phyloP scores from a whole-genome alignment of 2,329 filamentous ascomycete species.

The Bipolaris sorokiniana region DNA sequence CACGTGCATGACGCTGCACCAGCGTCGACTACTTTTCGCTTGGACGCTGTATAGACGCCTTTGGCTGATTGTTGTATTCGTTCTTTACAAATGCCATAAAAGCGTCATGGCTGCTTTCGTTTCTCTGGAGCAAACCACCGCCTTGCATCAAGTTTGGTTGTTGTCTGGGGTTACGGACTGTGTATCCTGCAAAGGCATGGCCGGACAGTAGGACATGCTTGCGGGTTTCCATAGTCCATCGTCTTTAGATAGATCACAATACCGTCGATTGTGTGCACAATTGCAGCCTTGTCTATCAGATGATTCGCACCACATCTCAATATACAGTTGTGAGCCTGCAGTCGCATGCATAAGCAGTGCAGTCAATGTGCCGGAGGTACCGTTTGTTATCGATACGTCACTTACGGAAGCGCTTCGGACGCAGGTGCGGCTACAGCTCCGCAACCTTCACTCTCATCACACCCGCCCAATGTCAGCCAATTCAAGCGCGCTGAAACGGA shows the following conservation, averaged over 20 bases:
- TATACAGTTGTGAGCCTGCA: not conserved
- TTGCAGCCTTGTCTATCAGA: not conserved
- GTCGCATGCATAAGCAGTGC: not conserved
- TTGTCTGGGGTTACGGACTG: not conserved
- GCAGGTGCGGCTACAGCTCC: constrained; percentile 35
- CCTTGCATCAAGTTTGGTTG: not conserved
- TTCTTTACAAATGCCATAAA: not conserved
- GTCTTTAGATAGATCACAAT: too few relatives aligned
- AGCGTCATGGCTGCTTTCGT: not conserved
- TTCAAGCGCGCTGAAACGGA: constrained; percentile 44
- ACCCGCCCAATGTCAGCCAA: constrained; percentile 43
- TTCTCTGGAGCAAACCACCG: not conserved
- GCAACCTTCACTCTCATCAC: constrained; percentile 17
- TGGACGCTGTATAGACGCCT: not conserved
- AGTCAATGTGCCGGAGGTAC: not conserved
- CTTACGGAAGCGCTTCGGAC: constrained; percentile 25
- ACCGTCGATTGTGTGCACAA: not conserved
- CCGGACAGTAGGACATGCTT: not conserved
- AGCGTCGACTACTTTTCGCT: constrained; percentile 6
- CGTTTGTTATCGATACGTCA: constrained; percentile 22
- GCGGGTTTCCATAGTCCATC: not conserved
- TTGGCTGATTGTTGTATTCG: not conserved
- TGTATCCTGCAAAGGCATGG: not conserved
- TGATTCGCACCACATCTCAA: not conserved
- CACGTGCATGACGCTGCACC: constrained; percentile 17